Conservation (phyloP, 148 eudicot species). For the Amaranthus palmeri region DNA sequence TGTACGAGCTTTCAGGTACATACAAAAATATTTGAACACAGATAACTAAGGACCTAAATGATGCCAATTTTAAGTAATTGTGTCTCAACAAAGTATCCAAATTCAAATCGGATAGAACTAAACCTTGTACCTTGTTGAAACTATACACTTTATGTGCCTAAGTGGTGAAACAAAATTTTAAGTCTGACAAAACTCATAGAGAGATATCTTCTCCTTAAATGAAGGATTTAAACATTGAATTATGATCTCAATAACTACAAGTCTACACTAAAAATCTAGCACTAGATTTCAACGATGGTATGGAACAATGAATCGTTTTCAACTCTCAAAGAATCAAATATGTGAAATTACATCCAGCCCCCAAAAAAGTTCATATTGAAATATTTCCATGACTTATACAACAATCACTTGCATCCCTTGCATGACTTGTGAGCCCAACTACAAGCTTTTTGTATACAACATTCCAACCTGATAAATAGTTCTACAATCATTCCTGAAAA, state of each 20-base stretch:
- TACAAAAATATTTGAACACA: neutral
- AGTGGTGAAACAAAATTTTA: neutral
- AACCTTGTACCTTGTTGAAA: neutral
- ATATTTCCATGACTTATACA: no score
- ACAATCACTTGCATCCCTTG: neutral
- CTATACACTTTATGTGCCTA: neutral
- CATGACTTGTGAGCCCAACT: no score
- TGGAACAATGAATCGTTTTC: no score
- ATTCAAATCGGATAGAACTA: neutral
- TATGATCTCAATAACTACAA: neutral
- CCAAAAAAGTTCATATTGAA: neutral
- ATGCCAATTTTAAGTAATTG: neutral
- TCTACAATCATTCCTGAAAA: neutral
- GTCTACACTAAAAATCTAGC: no score
- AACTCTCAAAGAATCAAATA: no score
- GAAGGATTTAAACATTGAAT: neutral
- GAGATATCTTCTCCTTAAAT: neutral
- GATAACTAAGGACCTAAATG: neutral
- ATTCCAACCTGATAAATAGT: neutral
- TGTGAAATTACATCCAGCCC: neutral
- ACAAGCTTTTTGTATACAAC: no score
- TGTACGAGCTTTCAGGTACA: neutral
- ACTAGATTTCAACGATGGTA: neutral
- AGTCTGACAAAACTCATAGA: neutral
- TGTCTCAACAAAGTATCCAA: neutral